Conservation (phyloP, 2,329 filamentous ascomycete genomes). For the Alternaria panax region DNA sequence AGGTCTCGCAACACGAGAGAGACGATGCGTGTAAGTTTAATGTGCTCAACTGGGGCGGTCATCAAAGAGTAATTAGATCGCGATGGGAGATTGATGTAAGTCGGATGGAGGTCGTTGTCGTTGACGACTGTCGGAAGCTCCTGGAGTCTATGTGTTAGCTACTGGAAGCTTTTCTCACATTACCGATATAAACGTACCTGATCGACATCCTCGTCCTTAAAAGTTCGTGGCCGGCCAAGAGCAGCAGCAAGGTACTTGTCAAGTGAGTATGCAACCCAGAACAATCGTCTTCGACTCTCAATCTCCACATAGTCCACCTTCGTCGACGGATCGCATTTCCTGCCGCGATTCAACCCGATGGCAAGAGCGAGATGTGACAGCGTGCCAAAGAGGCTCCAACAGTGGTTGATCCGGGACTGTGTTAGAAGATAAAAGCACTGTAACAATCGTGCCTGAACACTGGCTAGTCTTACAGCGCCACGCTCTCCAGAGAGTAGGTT, state of each 20-base stretch:
- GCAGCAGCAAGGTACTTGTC: slow-evolving; percentile 71
- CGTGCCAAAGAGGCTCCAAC: slow-evolving; percentile 67
- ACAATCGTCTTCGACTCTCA: slow-evolving; percentile 65
- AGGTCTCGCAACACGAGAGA: slow-evolving; percentile 55
- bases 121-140: slow-evolving; percentile 47
- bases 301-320: slow-evolving; percentile 55
- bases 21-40: slow-evolving; percentile 56
- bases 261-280: slow-evolving; percentile 69
- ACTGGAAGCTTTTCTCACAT: neutral
- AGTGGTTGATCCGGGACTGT: slow-evolving; percentile 67
- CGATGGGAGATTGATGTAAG: slow-evolving; percentile 38
- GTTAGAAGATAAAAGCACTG: slow-evolving; percentile 67
- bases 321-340: slow-evolving; percentile 40
- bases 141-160: slow-evolving; percentile 26
- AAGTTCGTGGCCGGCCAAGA: slow-evolving; percentile 66
- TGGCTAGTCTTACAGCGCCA: slow-evolving; percentile 62
- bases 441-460: slow-evolving; percentile 64
- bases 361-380: slow-evolving; percentile 61
- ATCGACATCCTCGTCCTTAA: slow-evolving; percentile 70
- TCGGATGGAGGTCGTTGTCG: slow-evolving; percentile 40
- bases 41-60: slow-evolving; percentile 56
- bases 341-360: slow-evolving; percentile 55
- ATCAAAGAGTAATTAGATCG: slow-evolving; percentile 50
- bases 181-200: slow-evolving; percentile 54
- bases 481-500: slow-evolving; percentile 59